Conservation (phyloP, 108 stramenopile genomes). For the Nannochloropsis gaditana region DNA sequence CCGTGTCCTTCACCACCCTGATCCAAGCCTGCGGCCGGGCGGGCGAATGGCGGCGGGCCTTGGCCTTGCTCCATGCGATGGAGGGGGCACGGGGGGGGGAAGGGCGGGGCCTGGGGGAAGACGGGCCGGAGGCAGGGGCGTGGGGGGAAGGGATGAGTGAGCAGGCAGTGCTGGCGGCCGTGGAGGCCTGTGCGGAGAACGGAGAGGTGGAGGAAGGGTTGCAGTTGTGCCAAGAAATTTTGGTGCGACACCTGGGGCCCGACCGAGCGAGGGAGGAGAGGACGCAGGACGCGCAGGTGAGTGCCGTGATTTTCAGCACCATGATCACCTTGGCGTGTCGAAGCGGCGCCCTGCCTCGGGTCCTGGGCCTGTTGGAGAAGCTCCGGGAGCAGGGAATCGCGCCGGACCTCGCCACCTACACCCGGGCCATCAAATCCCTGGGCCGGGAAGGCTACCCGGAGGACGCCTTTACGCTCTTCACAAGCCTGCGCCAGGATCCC, state of each 20-base stretch:
- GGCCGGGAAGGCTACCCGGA: slow-evolving; percentile 6
- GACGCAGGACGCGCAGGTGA: not conserved
- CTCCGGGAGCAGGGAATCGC: not conserved
- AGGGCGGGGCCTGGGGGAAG: not conserved
- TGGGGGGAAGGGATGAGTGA: not conserved
- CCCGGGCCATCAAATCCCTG: slow-evolving; percentile 21
- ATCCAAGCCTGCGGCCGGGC: not conserved
- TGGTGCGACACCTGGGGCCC: not conserved
- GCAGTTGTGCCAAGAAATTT: not conserved
- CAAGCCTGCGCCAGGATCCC: not conserved
- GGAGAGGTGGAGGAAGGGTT: not conserved
- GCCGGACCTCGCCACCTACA: slow-evolving; percentile 29
- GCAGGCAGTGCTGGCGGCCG: not conserved
- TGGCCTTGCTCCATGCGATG: not conserved
- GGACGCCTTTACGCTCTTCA: not conserved
- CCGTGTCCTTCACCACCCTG: not conserved
- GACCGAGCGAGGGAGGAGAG: not conserved
- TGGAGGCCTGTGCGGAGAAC: not conserved
- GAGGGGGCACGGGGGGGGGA: not conserved
- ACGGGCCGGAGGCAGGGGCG: not conserved
- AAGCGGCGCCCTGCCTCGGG: slow-evolving; percentile 23
- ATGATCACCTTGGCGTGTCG: slow-evolving; percentile 14
- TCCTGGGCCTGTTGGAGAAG: slow-evolving; percentile 21
- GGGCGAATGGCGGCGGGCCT: not conserved
- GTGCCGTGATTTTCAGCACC: not conserved